Evolutionary conservation across 345 rosid species (phyloP).

Genomic region (Melaleuca alternifolia): DNA sequence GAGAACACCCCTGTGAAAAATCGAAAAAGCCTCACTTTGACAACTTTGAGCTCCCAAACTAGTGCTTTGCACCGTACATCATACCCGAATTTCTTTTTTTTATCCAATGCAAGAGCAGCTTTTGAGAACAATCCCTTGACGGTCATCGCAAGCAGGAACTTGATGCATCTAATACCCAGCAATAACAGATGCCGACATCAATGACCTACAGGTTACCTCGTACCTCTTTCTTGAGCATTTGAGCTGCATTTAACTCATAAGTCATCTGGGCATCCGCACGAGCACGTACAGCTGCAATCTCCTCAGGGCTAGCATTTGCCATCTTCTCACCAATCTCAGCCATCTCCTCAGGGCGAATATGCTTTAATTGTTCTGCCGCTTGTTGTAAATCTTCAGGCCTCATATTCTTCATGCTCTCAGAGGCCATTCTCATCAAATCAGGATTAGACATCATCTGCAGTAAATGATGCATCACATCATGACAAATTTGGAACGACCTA

Average conservation of each 20-base stretch:
- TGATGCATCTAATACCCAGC: not conserved
- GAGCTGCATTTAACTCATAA: conserved; percentile 66
- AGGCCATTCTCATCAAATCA: conserved; percentile 91
- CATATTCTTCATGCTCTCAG: conserved; percentile 87
- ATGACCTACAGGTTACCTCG: conserved; percentile 27
- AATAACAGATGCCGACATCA: not conserved
- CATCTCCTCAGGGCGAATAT: conserved; percentile 73
- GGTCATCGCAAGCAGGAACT: not conserved
- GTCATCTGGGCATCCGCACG: conserved; percentile 65
- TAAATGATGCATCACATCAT: not conserved
- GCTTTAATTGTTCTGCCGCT: conserved; percentile 88
- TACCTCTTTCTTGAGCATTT: conserved; percentile 86
- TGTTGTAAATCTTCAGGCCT: conserved; percentile 78
- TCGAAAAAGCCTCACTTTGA: not conserved
- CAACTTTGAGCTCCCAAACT: not conserved
- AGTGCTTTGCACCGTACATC: not conserved
- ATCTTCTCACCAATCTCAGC: conserved; percentile 84
- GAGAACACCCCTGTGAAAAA: not conserved
- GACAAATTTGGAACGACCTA: not conserved
- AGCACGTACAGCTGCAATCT: conserved; percentile 68
- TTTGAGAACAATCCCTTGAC: not conserved
- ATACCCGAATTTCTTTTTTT: not conserved
- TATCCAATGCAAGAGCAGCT: not conserved
- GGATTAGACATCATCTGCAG: conserved; percentile 95
- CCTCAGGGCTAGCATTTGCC: conserved; percentile 82